Evolutionary conservation across 371 early-diverging fungal species (phyloP).

Genomic region (Rhizopus arrhizus): DNA sequence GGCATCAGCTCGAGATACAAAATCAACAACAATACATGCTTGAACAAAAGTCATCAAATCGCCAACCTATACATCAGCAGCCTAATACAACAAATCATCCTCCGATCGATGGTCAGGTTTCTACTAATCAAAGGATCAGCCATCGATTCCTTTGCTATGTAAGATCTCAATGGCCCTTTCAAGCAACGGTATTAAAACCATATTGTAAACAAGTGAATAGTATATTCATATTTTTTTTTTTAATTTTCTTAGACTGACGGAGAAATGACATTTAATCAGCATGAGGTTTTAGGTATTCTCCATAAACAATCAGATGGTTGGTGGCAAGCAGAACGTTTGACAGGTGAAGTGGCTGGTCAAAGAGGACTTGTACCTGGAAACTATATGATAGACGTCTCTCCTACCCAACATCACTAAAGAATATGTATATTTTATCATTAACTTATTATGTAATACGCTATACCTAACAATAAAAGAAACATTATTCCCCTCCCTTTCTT

Average conservation of each 20-base stretch:
- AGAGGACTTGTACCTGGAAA: slow-evolving; percentile 53
- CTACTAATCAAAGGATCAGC: neutral
- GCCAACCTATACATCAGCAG: neutral
- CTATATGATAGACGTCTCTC: slow-evolving; percentile 33
- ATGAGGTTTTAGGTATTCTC: slow-evolving; percentile 44
- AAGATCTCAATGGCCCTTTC: slow-evolving; percentile 39
- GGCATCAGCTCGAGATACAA: slow-evolving; percentile 4
- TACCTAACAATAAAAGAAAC: too few species aligned
- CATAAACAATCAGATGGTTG: slow-evolving; percentile 52
- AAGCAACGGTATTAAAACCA: slow-evolving; percentile 29
- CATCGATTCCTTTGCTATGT: slow-evolving; percentile 17
- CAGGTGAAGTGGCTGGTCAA: slow-evolving; percentile 25
- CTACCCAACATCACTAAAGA: neutral
- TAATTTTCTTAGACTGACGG: slow-evolving; percentile 31
- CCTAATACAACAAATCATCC: slow-evolving; percentile 3
- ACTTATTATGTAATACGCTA: neutral
- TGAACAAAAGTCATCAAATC: slow-evolving; percentile 12
- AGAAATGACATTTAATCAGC: slow-evolving; percentile 43
- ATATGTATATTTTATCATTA: neutral
- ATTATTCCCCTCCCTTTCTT: too few species aligned
- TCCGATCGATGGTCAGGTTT: neutral
- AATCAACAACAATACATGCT: slow-evolving; percentile 6
- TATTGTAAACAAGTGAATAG: neutral
- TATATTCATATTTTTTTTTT: neutral
- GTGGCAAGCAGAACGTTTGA: slow-evolving; percentile 50